Evolutionary conservation across 2,329 filamentous ascomycete species (phyloP).

Genomic region (Fusarium concolor): DNA sequence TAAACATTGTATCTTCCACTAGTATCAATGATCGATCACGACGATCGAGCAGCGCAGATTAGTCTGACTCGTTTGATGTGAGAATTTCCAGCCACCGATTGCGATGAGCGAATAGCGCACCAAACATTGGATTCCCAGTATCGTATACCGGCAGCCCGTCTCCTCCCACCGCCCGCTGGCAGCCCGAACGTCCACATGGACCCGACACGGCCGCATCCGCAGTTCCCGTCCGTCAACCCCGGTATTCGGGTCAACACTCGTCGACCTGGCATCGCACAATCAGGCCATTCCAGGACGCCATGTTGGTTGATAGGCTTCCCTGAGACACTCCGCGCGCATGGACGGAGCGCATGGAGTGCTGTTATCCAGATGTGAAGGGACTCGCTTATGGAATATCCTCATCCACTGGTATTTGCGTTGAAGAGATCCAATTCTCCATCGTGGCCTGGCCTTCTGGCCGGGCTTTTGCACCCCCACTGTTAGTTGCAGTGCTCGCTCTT

Average conservation of each 20-base stretch:
- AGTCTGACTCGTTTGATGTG: slow-evolving; percentile 3
- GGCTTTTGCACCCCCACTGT: slow-evolving; percentile 40
- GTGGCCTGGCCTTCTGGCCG: slow-evolving; percentile 68
- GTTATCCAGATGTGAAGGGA: background rate
- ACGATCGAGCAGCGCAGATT: background rate
- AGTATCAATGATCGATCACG: background rate
- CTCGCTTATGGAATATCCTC: slow-evolving; percentile 49
- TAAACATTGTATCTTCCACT: background rate
- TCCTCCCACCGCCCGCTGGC: slow-evolving; percentile 16
- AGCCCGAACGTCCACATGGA: slow-evolving; percentile 23
- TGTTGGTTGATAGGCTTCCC: slow-evolving; percentile 18
- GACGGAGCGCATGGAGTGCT: background rate
- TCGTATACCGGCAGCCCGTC: background rate
- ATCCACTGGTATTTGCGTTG: slow-evolving; percentile 73
- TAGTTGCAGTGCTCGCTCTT: slow-evolving; percentile 56
- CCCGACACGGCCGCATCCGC: slow-evolving; percentile 38
- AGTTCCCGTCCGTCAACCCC: slow-evolving; percentile 36
- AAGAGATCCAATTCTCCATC: slow-evolving; percentile 88
- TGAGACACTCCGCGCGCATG: slow-evolving; percentile 18
- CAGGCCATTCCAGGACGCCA: slow-evolving; percentile 28
- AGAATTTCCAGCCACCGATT: slow-evolving; percentile 1
- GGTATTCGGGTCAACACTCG: slow-evolving; percentile 24
- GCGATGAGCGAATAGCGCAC: background rate
- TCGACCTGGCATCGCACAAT: slow-evolving; percentile 18
- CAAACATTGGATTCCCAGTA: slow-evolving; percentile 2